Conservation (phyloP, 768 basidiomycete genomes). For the Hypsizygus marmoreus region DNA sequence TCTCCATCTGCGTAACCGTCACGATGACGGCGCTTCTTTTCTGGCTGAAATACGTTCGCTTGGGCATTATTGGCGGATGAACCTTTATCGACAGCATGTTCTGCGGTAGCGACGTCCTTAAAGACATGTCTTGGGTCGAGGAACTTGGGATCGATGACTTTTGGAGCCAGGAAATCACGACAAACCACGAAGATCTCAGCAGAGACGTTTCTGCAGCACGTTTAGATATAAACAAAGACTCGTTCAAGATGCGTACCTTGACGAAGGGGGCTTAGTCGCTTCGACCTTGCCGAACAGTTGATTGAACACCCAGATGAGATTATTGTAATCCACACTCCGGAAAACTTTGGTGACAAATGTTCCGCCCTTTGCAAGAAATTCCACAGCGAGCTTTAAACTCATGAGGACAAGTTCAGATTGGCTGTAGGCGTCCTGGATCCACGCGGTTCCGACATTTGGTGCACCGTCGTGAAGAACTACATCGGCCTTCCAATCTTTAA, state of each 20-base stretch:
- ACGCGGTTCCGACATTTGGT: constrained; percentile 98
- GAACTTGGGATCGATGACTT: constrained; percentile 96
- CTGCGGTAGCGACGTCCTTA: constrained; percentile 73
- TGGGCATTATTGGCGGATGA: constrained; percentile 67
- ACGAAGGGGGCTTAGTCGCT: constrained; percentile 98
- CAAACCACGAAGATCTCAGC: constrained; percentile 99
- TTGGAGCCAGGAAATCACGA: constrained; percentile 91
- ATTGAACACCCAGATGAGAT: constrained; percentile 97
- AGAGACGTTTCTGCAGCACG: constrained; percentile 80
- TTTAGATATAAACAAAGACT: constrained; percentile 6
- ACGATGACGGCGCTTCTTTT: constrained; percentile 91
- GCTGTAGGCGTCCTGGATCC: constrained; percentile 97
- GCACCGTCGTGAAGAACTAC: constrained; percentile 98
- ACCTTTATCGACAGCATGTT: constrained; percentile 50
- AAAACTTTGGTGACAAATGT: constrained; percentile 99
- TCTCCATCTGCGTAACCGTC: constrained; percentile 96
- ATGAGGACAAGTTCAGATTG: constrained; percentile 97
- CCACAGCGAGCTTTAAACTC: constrained; percentile 92
- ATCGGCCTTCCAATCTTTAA: constrained; percentile 99
- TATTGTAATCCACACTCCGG: constrained; percentile 97
- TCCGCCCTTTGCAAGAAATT: constrained; percentile 91
- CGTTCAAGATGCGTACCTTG: constrained; percentile 57
- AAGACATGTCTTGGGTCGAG: constrained; percentile 97
- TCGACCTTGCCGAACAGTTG: constrained; percentile 96
- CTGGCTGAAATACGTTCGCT: constrained; percentile 94